Conservation (phyloP, 2,329 filamentous ascomycete species). For the Apiospora hydei region DNA sequence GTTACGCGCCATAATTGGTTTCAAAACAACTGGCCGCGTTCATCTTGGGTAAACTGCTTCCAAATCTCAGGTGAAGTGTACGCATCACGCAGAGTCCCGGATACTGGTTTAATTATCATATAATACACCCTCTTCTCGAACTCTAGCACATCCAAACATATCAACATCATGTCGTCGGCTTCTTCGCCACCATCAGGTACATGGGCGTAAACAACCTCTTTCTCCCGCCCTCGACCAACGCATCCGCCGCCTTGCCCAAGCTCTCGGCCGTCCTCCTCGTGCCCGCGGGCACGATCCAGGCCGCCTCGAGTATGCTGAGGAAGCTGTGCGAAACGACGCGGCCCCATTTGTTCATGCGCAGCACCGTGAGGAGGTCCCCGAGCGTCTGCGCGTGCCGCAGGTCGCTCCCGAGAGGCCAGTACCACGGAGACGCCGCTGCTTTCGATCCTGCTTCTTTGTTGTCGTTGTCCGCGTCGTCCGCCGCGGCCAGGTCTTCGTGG, state of each 20-base stretch:
- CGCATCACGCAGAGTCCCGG: neutral
- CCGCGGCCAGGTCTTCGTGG: constrained; percentile 73
- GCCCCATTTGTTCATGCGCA: constrained; percentile 72
- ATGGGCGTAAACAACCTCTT: constrained; percentile 80
- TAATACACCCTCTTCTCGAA: neutral
- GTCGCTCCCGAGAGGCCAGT: constrained; percentile 73
- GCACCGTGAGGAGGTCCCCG: constrained; percentile 69
- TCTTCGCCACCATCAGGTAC: constrained; percentile 76
- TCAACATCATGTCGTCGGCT: constrained; percentile 50
- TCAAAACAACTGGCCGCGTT: too few species aligned
- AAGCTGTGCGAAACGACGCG: constrained; percentile 67
- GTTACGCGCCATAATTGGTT: too few species aligned
- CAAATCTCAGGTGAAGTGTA: too few species aligned
- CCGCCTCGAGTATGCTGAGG: constrained; percentile 66
- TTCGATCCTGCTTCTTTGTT: neutral
- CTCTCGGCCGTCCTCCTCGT: constrained; percentile 77
- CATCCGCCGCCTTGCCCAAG: constrained; percentile 70
- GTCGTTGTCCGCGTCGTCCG: constrained; percentile 54
- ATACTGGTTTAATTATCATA: too few species aligned
- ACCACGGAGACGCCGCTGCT: constrained; percentile 64
- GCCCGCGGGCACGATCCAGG: constrained; percentile 67
- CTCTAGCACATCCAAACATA: neutral
- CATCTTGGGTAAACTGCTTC: too few species aligned
- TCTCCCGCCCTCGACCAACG: constrained; percentile 70
- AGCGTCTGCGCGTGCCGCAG: constrained; percentile 68